Evolutionary conservation across 108 stramenopile genomes (phyloP).

Genomic region (Fragilaria radians): DNA sequence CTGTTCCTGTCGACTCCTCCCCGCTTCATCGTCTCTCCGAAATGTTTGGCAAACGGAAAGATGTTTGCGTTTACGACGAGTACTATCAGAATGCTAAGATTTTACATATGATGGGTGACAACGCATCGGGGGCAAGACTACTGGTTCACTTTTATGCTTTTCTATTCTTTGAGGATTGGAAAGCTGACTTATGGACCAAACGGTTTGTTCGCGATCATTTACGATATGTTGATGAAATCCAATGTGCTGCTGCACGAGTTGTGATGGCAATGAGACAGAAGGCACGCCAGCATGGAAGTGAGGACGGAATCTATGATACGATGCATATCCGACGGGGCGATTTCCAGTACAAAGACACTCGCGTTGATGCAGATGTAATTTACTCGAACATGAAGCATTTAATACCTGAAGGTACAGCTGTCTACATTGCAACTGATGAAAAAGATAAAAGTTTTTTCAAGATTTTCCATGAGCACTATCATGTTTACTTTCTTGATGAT

Average conservation of each 20-base stretch:
- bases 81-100: slow-evolving; percentile 43
- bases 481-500: slow-evolving; percentile 73
- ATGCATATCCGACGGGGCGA: slow-evolving; percentile 88
- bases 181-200: slow-evolving; percentile 67
- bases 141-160: slow-evolving; percentile 89
- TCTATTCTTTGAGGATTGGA: slow-evolving; percentile 84
- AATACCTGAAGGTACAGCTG: slow-evolving; percentile 35
- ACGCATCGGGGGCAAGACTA: slow-evolving; percentile 45
- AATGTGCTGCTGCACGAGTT: slow-evolving; percentile 81
- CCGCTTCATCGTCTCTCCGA: slow-evolving; percentile 48
- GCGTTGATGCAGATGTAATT: slow-evolving; percentile 23
- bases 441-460: slow-evolving; percentile 70
- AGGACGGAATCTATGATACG: slow-evolving; percentile 62
- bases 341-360: slow-evolving; percentile 58
- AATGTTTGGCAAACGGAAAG: slow-evolving; percentile 25
- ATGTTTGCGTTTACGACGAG: slow-evolving; percentile 41
- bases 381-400: slow-evolving; percentile 26
- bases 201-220: slow-evolving; percentile 87
- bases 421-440: slow-evolving; percentile 83
- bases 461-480: slow-evolving; percentile 50
- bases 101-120: slow-evolving; percentile 50
- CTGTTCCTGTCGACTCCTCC: slow-evolving; percentile 52
- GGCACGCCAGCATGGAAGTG: slow-evolving; percentile 20
- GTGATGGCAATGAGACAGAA: slow-evolving; percentile 61
- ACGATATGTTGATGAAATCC: slow-evolving; percentile 86